Base-by-base conservation (phyloP, 2,329 filamentous ascomycete genomes). In the Trichoderma atrobrunneum region DNA sequence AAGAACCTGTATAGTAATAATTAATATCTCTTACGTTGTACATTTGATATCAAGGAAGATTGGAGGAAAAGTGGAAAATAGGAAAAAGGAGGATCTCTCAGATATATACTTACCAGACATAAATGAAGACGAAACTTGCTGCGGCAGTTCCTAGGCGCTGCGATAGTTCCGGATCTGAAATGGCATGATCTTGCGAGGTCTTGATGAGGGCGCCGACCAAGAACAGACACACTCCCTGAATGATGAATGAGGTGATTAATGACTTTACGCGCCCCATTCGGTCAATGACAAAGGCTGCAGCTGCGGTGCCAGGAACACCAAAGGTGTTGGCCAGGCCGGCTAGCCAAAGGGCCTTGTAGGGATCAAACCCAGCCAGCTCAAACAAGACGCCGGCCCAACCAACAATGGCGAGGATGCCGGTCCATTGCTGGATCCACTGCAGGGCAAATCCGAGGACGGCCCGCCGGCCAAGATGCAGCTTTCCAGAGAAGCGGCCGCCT, bases 311-410 rank as follows among this genome's bases (percentile, higher is more conserved):
- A 3, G 86, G 73, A 30, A 87, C 85, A 14, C 86, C 86, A 63
- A 87, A 80, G 0, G 85, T 87, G 76, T 87, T 88, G 18, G 87
- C 77, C 7, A 85, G 83, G 7, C 86, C 86, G 1, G 85, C 83
- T 11, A 88, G 82, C 43, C 85, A 76, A 4, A 77, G 73, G 12
- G 76, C 74, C 48, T 77, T 77, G 62, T 75, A 75, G 8, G 70
- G 11, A 65, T 76, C 75, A 63, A 77, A 78, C 3, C 76, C 76
- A 3, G 76, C 76, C 6, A 77, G 72, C 48, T 67, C 70, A 61
- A 78, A 77, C 11, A 78, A 39, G 8, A 69, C 73, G 3, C 73
- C 73, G 0, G 76, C 72, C 80, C 82, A 84, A 14, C 79, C 79
- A 6, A 81, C 82, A 48, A 84, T 82, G 65, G 81, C 81, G 5